These are phyloP conservation scores for Fraxinus baroniana DNA, from an alignment of 305 asterid genomes.

Conservation along the genomic window DNA sequence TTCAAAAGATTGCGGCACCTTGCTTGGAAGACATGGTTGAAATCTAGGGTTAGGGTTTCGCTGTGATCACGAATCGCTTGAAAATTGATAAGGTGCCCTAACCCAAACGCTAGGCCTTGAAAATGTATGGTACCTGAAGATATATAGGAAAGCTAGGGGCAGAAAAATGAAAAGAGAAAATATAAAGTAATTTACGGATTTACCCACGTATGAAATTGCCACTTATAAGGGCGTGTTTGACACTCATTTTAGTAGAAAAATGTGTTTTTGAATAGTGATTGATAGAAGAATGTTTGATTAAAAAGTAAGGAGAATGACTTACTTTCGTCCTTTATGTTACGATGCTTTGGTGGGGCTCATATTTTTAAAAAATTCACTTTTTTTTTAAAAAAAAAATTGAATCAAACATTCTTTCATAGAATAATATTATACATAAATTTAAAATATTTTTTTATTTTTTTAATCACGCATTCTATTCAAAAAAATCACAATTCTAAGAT, in stretches of 20 bases:
- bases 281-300: too few species aligned
- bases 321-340: background rate
- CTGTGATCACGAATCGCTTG: slow-evolving; percentile 20
- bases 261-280: too few species aligned
- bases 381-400: background rate
- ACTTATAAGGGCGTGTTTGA: too few species aligned
- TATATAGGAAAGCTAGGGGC: background rate
- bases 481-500: too few species aligned
- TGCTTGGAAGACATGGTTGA: slow-evolving; percentile 75
- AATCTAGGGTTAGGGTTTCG: slow-evolving; percentile 49
- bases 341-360: background rate
- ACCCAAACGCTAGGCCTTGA: slow-evolving; percentile 32
- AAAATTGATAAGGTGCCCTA: slow-evolving; percentile 28
- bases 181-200: background rate
- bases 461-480: too few species aligned
- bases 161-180: background rate
- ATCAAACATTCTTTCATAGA: too few species aligned
- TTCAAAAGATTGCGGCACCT: slow-evolving; percentile 37
- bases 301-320: too few species aligned
- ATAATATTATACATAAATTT: background rate
- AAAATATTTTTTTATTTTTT: too few species aligned
- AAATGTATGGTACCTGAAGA: background rate
- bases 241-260: too few species aligned
- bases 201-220: too few species aligned
- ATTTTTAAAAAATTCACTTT: background rate